Percentiles rank a stretch among this genome's conserved stretches.
Evolutionary conservation across 192 early-diverging fungal genomes (phyloP).

Genomic region (Linnemannia hyalina): DNA sequence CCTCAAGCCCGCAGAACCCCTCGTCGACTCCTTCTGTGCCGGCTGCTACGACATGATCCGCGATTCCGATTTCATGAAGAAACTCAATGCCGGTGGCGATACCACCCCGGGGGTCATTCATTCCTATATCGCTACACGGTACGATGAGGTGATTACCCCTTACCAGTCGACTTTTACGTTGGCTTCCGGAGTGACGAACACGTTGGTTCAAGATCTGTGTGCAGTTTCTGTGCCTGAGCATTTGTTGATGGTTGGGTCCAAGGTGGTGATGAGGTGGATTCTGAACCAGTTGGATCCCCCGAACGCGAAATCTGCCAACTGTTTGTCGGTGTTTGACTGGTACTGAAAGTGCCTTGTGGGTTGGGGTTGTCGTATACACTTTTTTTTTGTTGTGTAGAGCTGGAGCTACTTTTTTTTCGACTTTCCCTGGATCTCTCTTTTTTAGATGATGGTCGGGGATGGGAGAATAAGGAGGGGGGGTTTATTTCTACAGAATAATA

Average conservation of each 20-base stretch:
- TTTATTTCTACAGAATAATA: too few relatives aligned
- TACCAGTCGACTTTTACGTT: neutral
- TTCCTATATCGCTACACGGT: slow-evolving; percentile 13
- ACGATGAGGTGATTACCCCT: slow-evolving; percentile 17
- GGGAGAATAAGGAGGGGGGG: too few relatives aligned
- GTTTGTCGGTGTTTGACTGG: slow-evolving; percentile 17
- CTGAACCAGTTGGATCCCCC: slow-evolving; percentile 16
- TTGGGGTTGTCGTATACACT: neutral
- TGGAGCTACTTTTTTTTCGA: too few relatives aligned
- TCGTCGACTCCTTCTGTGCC: neutral
- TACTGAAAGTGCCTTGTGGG: neutral
- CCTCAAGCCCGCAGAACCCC: neutral
- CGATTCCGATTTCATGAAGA: slow-evolving; percentile 7
- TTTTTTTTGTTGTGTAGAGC: neutral
- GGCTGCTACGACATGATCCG: slow-evolving; percentile 10
- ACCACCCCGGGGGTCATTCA: slow-evolving; percentile 9
- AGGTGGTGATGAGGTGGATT: slow-evolving; percentile 17
- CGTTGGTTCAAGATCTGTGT: slow-evolving; percentile 17
- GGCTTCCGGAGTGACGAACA: neutral
- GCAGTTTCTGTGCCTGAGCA: slow-evolving; percentile 10
- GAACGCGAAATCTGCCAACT: slow-evolving; percentile 1
- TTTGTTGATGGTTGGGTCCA: slow-evolving; percentile 12
- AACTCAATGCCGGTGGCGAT: slow-evolving; percentile 18
- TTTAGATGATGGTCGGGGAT: too few relatives aligned
- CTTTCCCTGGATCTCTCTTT: too few relatives aligned